phyloP scores from a whole-genome alignment of 768 basidiomycete species.

The Leccinum incarnatum region DNA sequence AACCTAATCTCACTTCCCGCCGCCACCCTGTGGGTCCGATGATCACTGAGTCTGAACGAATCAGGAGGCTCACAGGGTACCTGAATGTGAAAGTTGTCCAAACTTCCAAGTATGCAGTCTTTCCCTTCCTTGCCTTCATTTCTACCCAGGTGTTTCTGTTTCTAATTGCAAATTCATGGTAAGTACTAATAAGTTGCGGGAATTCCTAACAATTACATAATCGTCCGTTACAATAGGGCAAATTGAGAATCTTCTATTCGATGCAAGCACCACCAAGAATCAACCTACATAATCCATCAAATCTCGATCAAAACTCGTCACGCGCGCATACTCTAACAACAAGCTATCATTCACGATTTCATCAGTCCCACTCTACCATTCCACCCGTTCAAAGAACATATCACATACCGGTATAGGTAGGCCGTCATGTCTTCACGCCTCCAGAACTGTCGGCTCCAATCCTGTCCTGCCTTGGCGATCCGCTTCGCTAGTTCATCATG shows the following conservation, averaged over 20 bases:
- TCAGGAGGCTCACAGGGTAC: too few species aligned
- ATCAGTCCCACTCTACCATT: neutral
- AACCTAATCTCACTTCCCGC: neutral
- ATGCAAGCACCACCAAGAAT: neutral
- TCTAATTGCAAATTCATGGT: too few species aligned
- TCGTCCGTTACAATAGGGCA: too few species aligned
- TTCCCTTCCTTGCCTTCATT: neutral
- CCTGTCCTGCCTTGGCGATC: slow-evolving; percentile 54
- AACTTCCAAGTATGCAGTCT: neutral
- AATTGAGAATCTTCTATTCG: neutral
- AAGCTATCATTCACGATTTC: slow-evolving; percentile 32
- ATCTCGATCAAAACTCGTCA: slow-evolving; percentile 46
- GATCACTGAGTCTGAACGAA: too few species aligned
- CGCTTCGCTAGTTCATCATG: slow-evolving; percentile 59
- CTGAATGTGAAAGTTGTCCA: too few species aligned
- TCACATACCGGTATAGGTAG: slow-evolving; percentile 53
- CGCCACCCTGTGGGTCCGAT: too few species aligned
- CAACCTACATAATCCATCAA: slow-evolving; percentile 36
- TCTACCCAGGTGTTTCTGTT: too few species aligned
- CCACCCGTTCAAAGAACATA: fast-evolving
- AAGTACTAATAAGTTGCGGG: neutral
- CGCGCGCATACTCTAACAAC: slow-evolving; percentile 52
- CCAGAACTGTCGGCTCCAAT: slow-evolving; percentile 61
- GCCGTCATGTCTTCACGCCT: slow-evolving; percentile 57
- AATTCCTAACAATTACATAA: neutral